A percentile compares a stretch with the other conserved stretches of the same genome.
phyloP scores from a whole-genome alignment of 2,329 filamentous ascomycete species.

The Talaromyces albobiverticillius region DNA sequence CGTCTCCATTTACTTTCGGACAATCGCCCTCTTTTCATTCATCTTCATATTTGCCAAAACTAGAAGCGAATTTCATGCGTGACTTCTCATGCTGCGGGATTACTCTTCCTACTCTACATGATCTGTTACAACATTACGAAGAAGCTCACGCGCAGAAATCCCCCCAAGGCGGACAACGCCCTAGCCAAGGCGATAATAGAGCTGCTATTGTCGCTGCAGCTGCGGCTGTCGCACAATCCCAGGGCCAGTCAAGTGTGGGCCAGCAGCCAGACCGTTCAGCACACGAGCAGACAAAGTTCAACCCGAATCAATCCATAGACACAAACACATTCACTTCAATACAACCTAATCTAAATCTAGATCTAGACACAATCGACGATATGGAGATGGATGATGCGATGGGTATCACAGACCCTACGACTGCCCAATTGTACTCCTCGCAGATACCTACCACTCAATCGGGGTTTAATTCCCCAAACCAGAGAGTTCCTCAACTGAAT shows the following conservation, averaged over 20 bases:
- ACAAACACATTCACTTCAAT: constrained; percentile 22
- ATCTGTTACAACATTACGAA: constrained; percentile 94
- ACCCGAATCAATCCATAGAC: constrained; percentile 26
- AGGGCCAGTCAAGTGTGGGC: constrained; percentile 43
- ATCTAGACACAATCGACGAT: constrained; percentile 83
- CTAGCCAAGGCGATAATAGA: constrained; percentile 52
- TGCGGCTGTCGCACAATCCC: constrained; percentile 49
- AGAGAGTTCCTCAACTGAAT: constrained; percentile 67
- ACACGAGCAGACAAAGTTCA: constrained; percentile 38
- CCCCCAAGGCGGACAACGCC: constrained; percentile 47
- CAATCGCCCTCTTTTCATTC: constrained; percentile 96
- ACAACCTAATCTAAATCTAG: constrained; percentile 28
- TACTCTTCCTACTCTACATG: constrained; percentile 86
- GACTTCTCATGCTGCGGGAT: constrained; percentile 95
- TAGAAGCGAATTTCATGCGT: constrained; percentile 96
- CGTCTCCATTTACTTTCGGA: constrained; percentile 85
- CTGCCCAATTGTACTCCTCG: constrained; percentile 47
- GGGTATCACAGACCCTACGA: constrained; percentile 42
- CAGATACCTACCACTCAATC: constrained; percentile 60
- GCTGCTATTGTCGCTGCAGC: constrained; percentile 47
- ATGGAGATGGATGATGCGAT: constrained; percentile 95
- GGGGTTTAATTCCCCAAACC: constrained; percentile 56
- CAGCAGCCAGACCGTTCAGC: constrained; percentile 32
- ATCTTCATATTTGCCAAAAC: constrained; percentile 91
- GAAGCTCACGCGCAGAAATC: constrained; percentile 80